Evolutionary conservation across 306 rosid species (phyloP), one percentile per base, ranked within the genome.

Genomic region (Vicia sativa): DNA sequence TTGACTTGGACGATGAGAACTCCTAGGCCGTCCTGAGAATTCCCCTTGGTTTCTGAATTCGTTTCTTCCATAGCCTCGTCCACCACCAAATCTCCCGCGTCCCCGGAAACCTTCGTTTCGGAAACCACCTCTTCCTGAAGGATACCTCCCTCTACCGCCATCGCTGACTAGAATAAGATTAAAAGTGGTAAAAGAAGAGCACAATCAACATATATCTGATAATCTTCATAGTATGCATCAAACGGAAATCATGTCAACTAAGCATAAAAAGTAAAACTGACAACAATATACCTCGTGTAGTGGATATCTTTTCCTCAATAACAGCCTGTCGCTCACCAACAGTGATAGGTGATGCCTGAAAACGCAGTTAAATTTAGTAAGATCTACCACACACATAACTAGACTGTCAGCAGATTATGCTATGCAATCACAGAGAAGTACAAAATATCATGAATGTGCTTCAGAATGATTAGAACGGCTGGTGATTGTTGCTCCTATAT

Each of bases 31-130:
- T 9, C 81, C 87, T 2, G 86, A 62, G 74, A 77, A 88, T 79
- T 90, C 99, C n/a, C 96, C 86, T 64, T 88, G 96, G 91, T 70
- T 88, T 82, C 91, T 87, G 85, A 77, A 88, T 53, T 95, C 99
- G 3, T 63, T 84, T 81, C 97, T 85, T 29, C 96, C 92, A 74
- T 80, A 95, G 61, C 91, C 82, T 4, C 96, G 83, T 68, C 88
- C 84, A 0, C 96, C 83, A 56, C 97, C 82, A 71, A 87, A 87
- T 63, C 80, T 88, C 44, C 89, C 90, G 26, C 95, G 87, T 16
- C 86, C 83, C 70, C 97, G 73, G 71, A 85, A 93, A 73, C 83
- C 74, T 21, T 92, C 98, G 9, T 35, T 76, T 63, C 96, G 84
- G 64, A 82, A 93, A 35, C 87, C 89, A 54, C 86, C 83, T 90